Percentiles rank a stretch among this genome's conserved stretches.
Conservation (phyloP, 1,284 basidiomycete species). For the Cryptococcus sp. region DNA sequence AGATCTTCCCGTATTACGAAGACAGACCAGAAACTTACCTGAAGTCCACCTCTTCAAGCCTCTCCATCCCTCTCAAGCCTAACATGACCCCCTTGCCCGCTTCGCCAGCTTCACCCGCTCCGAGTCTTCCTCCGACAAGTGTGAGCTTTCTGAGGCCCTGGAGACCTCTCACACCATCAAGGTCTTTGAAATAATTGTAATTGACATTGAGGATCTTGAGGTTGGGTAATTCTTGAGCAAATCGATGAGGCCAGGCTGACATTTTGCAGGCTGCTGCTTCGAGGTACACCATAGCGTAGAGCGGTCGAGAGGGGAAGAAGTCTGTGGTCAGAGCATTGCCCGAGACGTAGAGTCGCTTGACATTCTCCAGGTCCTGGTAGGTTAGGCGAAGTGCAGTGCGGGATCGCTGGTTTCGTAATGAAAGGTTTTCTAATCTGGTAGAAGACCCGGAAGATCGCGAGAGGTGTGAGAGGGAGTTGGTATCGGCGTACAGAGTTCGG, state of each 20-base stretch:
- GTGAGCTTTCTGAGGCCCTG: conserved; percentile 75
- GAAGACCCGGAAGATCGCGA: conserved; percentile 55
- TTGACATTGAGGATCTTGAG: conserved; percentile 90
- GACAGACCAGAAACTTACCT: conserved; percentile 61
- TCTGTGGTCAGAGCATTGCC: conserved; percentile 55
- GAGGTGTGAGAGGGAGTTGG: conserved; percentile 66
- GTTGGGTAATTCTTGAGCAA: conserved; percentile 75
- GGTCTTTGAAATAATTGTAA: conserved; percentile 82
- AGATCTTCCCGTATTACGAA: neutral
- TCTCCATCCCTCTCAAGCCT: conserved; percentile 67
- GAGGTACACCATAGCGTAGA: conserved; percentile 85
- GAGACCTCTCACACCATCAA: conserved; percentile 72
- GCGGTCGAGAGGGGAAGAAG: conserved; percentile 62
- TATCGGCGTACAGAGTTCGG: conserved; percentile 89
- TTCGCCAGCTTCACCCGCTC: conserved; percentile 52
- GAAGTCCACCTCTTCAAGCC: conserved; percentile 83
- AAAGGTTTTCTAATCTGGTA: conserved; percentile 79
- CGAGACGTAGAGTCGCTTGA: conserved; percentile 90
- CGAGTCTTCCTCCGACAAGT: conserved; percentile 77
- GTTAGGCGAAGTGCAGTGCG: conserved; percentile 46
- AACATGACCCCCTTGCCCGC: conserved; percentile 63
- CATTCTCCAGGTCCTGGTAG: conserved; percentile 76
- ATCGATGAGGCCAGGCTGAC: conserved; percentile 66
- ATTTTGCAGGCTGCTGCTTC: conserved; percentile 90
- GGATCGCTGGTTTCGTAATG: conserved; percentile 78